These are phyloP conservation scores for Mrakia gelida DNA, from an alignment of 768 basidiomycete species.

Conservation along the genomic window DNA sequence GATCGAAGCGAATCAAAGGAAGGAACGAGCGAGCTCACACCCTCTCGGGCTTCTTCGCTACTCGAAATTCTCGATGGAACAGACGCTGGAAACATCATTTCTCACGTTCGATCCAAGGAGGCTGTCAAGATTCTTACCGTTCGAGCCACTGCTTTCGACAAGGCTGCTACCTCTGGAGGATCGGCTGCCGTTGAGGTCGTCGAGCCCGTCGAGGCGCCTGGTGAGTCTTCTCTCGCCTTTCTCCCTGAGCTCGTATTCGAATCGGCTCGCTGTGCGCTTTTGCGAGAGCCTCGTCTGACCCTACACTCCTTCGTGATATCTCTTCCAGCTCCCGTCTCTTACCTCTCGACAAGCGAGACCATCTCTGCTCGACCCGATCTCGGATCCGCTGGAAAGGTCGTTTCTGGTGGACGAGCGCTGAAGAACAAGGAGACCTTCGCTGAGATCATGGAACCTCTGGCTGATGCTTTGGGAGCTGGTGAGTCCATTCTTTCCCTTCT, in stretches of 20 bases:
- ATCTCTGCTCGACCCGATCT: conserved; percentile 92
- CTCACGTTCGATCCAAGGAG: conserved; percentile 72
- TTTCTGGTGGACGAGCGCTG: conserved; percentile 91
- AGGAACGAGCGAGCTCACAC: neutral
- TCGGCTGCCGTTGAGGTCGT: conserved; percentile 55
- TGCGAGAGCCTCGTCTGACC: neutral
- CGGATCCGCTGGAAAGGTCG: conserved; percentile 76
- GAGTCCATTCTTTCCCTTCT: conserved; percentile 15
- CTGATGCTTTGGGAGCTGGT: conserved; percentile 79
- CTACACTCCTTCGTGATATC: neutral
- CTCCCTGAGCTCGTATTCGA: neutral
- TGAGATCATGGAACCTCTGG: conserved; percentile 77
- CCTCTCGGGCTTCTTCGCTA: neutral
- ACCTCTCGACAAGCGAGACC: conserved; percentile 57
- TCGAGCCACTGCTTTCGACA: conserved; percentile 78
- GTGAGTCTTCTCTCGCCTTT: conserved; percentile 32
- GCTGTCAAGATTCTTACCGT: conserved; percentile 92
- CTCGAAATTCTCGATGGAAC: neutral
- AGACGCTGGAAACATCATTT: conserved; percentile 91
- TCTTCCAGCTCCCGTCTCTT: conserved; percentile 43
- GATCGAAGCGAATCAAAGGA: neutral
- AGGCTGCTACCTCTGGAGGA: conserved; percentile 54
- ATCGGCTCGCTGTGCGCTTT: neutral
- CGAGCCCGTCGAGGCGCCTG: conserved; percentile 45
- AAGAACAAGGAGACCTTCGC: conserved; percentile 94